Base-by-base conservation (phyloP, 176 grass and related monocot genomes). In the Tillandsia fasciculata region DNA sequence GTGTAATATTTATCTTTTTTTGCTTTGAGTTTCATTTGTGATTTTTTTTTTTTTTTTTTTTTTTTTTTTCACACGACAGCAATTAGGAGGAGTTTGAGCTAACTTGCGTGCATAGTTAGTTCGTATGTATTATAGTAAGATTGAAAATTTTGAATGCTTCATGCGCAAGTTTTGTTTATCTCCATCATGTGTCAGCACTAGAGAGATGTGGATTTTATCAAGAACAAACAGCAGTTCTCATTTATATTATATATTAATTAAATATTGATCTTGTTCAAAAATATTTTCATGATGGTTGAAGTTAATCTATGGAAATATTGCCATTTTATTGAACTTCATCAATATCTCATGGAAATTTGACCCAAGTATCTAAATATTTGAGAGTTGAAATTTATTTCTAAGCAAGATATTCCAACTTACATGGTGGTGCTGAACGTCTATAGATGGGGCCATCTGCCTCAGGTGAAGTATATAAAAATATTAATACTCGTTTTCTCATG, bases 401-500 rank as follows among this genome's bases (percentile, higher is more conserved):
- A 70, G 50, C 29, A 63, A 65, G 18, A 64, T 49, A n/a, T 48
- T 3, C 8, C 12, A 58, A 69, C 28, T 13, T 18, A 48, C 50
- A 24, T 68, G 64, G 50, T 70, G 78, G 53, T 78, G 26, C 1
- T 61, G 76, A 59, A 70, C 26, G 11, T 69, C 53, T 77, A 57
- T 58, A 75, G 65, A 76, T 77, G 58, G 81, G 75, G 66, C 53
- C 69, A 33, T 87, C 63, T 77, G 71, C 69, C 75, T 87, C 67
- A 81, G 76, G 78, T 78, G 23, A 64, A 23, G 72, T 73, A 53
- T 81, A 73, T 82, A 77, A 65, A 77, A 65, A 87, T 84, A 81
- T 87, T 91, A 66, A 87, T 85, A 69, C 84, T 82, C 75, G n/a
- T 52, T 65, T 82, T 87, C 63, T 69, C 69, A 76, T 81, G 50